Conservation (phyloP, 2,329 filamentous ascomycete species). For the Fusarium sp. region DNA sequence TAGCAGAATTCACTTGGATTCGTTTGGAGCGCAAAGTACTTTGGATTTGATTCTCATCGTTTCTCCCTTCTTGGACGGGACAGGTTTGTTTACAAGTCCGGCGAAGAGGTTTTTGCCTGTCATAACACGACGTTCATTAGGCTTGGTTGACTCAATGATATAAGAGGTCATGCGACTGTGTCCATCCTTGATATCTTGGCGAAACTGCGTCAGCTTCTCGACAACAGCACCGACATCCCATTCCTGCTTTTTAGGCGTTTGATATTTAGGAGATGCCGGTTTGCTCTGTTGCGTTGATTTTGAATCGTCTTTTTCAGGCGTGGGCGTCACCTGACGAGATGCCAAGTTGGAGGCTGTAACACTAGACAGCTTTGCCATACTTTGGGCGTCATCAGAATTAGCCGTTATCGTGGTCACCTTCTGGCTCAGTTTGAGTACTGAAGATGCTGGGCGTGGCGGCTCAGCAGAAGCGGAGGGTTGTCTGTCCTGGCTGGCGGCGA, state of each 20-base stretch:
- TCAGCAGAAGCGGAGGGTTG: neutral
- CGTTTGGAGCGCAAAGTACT: slow-evolving; percentile 48
- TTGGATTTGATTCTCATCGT: slow-evolving; percentile 64
- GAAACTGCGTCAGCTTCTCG: slow-evolving; percentile 52
- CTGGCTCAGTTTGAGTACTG: slow-evolving; percentile 3
- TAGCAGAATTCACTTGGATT: slow-evolving; percentile 5
- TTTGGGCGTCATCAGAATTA: slow-evolving; percentile 31
- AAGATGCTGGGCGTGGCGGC: neutral
- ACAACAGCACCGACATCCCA: slow-evolving; percentile 59
- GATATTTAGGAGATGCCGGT: slow-evolving; percentile 29
- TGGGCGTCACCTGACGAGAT: slow-evolving; percentile 42
- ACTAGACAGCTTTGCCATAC: slow-evolving; percentile 39
- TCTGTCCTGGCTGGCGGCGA: slow-evolving; percentile 4
- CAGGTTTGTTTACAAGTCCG: slow-evolving; percentile 51
- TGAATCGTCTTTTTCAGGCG: slow-evolving; percentile 21
- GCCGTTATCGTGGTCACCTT: slow-evolving; percentile 18
- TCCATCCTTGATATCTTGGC: slow-evolving; percentile 56
- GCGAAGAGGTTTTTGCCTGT: slow-evolving; percentile 61
- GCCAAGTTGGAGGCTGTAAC: slow-evolving; percentile 27
- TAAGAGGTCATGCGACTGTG: slow-evolving; percentile 59
- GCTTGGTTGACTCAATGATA: slow-evolving; percentile 57
- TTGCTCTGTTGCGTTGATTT: slow-evolving; percentile 20
- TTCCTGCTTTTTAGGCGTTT: slow-evolving; percentile 43
- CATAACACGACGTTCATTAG: slow-evolving; percentile 52
- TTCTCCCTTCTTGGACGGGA: slow-evolving; percentile 50